phyloP scores from a whole-genome alignment of 495 filamentous ascomycete species.

The Lophiostoma macrostomum region DNA sequence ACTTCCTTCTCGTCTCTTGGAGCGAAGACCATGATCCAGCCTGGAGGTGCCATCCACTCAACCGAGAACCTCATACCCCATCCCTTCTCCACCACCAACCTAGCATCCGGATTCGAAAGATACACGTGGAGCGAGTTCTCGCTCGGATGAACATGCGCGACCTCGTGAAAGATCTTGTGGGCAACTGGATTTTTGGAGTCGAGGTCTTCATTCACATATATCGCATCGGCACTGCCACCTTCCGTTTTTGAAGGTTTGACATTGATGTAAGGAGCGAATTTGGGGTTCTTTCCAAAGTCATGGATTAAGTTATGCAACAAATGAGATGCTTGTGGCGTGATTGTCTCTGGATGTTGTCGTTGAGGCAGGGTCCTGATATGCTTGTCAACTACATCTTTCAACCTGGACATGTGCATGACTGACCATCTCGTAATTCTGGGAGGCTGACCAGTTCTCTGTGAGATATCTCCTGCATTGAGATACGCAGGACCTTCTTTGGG shows the following conservation, averaged over 20 bases:
- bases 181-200: slow-evolving; percentile 8
- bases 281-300: background rate
- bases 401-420: background rate
- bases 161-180: slow-evolving; percentile 54
- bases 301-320: background rate
- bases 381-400: background rate
- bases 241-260: slow-evolving; percentile 14
- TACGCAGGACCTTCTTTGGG: slow-evolving; percentile 43
- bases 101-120: slow-evolving; percentile 73
- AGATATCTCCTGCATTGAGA: background rate
- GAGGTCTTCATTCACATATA: slow-evolving; percentile 13
- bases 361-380: slow-evolving; percentile 19
- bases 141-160: slow-evolving; percentile 72
- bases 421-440: slow-evolving; percentile 17
- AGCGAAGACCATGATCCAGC: slow-evolving; percentile 68
- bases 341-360: slow-evolving; percentile 9
- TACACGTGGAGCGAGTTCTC: slow-evolving; percentile 75
- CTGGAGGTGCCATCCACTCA: slow-evolving; percentile 53
- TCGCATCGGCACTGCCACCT: slow-evolving; percentile 18
- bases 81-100: slow-evolving; percentile 67
- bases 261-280: background rate
- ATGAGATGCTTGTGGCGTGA: slow-evolving; percentile 5
- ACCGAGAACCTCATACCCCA: slow-evolving; percentile 81
- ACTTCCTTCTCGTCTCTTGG: slow-evolving; percentile 69
- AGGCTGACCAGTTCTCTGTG: slow-evolving; percentile 1